phyloP scores from a whole-genome alignment of 2,329 filamentous ascomycete genomes.

The Fusarium paranaense region DNA sequence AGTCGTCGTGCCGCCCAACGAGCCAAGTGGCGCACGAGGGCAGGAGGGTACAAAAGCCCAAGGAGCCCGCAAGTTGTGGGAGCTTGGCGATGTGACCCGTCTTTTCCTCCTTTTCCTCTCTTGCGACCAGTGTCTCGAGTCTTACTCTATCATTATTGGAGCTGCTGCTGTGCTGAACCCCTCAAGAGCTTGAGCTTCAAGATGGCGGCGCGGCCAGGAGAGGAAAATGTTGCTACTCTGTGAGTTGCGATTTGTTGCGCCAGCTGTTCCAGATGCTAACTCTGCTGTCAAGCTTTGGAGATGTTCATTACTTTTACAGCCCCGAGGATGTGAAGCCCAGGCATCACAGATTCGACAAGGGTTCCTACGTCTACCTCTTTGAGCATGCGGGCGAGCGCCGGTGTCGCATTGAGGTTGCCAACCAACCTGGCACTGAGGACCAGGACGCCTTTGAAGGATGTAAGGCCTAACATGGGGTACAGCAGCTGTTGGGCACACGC shows the following conservation, averaged over 20 bases:
- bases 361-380: constrained; percentile 84
- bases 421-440: constrained; percentile 77
- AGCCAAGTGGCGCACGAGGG: constrained; percentile 37
- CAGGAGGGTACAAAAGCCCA: constrained; percentile 42
- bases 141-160: neutral
- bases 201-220: constrained; percentile 61
- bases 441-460: constrained; percentile 84
- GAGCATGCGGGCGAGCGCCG: constrained; percentile 75
- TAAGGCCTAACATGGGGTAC: constrained; percentile 57
- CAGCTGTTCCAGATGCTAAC: constrained; percentile 17
- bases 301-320: constrained; percentile 83
- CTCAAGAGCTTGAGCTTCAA: constrained; percentile 23
- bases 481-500: neutral
- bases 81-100: constrained; percentile 11
- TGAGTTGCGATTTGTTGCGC: constrained; percentile 48
- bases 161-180: constrained; percentile 1
- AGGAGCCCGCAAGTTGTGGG: constrained; percentile 33
- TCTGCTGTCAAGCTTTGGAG: constrained; percentile 71
- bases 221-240: constrained; percentile 65
- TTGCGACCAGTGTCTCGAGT: constrained; percentile 22
- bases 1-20: constrained; percentile 25
- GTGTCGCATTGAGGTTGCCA: constrained; percentile 81
- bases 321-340: constrained; percentile 73
- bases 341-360: constrained; percentile 85
- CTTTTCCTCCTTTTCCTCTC: neutral